These are phyloP conservation scores for Tolypocladium sp. DNA, from an alignment of 2,329 filamentous ascomycete genomes.

Conservation along the genomic window DNA sequence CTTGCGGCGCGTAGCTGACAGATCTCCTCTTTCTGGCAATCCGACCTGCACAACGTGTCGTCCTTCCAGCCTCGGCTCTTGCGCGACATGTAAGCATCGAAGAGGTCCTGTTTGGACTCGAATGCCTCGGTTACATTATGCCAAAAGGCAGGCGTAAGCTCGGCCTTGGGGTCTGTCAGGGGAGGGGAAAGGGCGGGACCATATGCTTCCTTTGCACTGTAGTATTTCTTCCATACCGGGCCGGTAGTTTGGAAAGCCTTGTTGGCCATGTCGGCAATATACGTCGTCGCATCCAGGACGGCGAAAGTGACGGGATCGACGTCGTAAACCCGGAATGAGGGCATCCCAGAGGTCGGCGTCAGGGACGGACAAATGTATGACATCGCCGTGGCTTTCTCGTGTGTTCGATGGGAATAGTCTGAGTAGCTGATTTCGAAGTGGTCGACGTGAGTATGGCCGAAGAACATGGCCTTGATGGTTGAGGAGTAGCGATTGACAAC, in stretches of 20 bases:
- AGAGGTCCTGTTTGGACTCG: constrained; percentile 30
- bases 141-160: constrained; percentile 51
- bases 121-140: constrained; percentile 44
- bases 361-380: constrained; percentile 46
- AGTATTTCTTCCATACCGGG: constrained; percentile 44
- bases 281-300: constrained; percentile 43
- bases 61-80: constrained; percentile 37
- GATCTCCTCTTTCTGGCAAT: constrained; percentile 35
- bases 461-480: constrained; percentile 47
- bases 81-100: constrained; percentile 36
- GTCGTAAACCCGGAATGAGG: constrained; percentile 50
- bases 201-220: constrained; percentile 46
- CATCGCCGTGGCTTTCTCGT: constrained; percentile 34
- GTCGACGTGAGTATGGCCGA: constrained; percentile 48
- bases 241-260: constrained; percentile 31
- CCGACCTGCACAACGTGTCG: constrained; percentile 25
- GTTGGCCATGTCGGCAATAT: constrained; percentile 41
- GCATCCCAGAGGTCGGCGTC: constrained; percentile 44
- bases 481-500: constrained; percentile 44
- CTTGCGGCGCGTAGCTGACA: constrained; percentile 43
- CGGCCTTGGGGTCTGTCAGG: constrained; percentile 21
- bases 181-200: constrained; percentile 34
- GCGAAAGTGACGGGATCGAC: constrained; percentile 48
- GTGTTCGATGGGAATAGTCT: constrained; percentile 31
- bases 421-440: constrained; percentile 47